Evolutionary conservation across 805 yeast species (phyloP), one percentile per base, ranked within the genome.

Genomic region (Yarrowia keelungensis): DNA sequence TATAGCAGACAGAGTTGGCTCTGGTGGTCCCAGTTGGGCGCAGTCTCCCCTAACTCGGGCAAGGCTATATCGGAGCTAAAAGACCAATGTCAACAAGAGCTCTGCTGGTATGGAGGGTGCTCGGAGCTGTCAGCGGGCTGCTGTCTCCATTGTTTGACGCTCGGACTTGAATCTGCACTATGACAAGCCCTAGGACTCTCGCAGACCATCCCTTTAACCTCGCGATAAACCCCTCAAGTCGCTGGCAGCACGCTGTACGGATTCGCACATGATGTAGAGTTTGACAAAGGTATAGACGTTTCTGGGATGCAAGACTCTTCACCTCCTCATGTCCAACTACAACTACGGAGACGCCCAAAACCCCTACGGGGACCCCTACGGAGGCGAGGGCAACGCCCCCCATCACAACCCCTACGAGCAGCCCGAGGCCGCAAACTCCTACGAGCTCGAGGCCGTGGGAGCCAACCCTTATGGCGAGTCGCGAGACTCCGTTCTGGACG

Each of bases 331-430:
- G 62, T 56, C 62, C 62, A 56, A 56, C 62, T 56, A 56, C 62
- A 56, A 56, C 39, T 56, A 56, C 62, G 62, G 62, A 41, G 62
- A 56, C 38, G 46, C 47, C 38, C 46, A 56, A 26, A 56, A 56
- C 62, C 62, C 62, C 62, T 56, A 56, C 62, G 62, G 62, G 12
- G 62, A 56, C 62, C 62, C 62, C 38, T n/a, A 41, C 19, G 61
- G 35, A 22, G 35, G 32, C 15, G 38, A 41, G 46, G 65, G 49
- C 15, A 10, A 58, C 38, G 64, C 43, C 12, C 53, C 43, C 12
- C 53, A 50, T 35, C 53, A 43, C 11, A 59, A 59, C 66, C 66
- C 66, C 42, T 59, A 59, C 53, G 53, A 43, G 50, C 14, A 8
- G 53, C 66, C 50, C 43, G 66, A 43, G 8, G 66, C 66, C 16